phyloP scores from a whole-genome alignment of 768 basidiomycete genomes.

The Suillus subaureus region DNA sequence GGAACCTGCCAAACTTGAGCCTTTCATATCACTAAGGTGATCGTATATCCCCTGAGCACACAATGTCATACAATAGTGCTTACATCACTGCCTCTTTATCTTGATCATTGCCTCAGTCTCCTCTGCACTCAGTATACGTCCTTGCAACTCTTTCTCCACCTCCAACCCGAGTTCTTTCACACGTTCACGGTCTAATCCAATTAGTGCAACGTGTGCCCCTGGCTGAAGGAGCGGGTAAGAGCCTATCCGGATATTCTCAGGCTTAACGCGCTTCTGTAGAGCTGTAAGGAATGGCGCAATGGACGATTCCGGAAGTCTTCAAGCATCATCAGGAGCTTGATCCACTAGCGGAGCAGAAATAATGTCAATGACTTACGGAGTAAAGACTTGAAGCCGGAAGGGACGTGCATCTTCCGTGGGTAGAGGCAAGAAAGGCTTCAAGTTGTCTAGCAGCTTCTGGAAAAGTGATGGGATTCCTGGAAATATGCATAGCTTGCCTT shows the following conservation, averaged over 20 bases:
- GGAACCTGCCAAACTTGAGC: neutral
- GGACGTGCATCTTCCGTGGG: constrained; percentile 76
- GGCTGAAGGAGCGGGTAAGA: constrained; percentile 65
- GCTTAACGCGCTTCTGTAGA: constrained; percentile 70
- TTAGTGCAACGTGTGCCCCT: constrained; percentile 68
- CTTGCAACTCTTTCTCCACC: constrained; percentile 60
- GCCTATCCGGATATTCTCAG: constrained; percentile 82
- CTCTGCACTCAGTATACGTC: constrained; percentile 65
- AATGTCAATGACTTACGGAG: constrained; percentile 50
- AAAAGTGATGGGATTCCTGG: constrained; percentile 90
- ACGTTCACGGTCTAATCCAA: constrained; percentile 48
- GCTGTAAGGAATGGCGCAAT: constrained; percentile 84
- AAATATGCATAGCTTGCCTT: constrained; percentile 87
- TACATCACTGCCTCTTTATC: constrained; percentile 1
- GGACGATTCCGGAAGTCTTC: constrained; percentile 74
- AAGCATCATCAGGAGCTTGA: neutral
- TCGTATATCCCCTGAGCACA: neutral
- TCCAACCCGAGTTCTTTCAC: constrained; percentile 62
- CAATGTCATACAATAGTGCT: neutral
- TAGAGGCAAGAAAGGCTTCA: constrained; percentile 76
- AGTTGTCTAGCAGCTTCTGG: constrained; percentile 75
- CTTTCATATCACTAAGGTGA: neutral
- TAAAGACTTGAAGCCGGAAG: constrained; percentile 81
- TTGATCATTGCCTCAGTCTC: constrained; percentile 57
- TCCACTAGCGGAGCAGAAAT: no score